Evolutionary conservation across 83 land plant species (phyloP).

Genomic region (Isoetes engelmannii): DNA sequence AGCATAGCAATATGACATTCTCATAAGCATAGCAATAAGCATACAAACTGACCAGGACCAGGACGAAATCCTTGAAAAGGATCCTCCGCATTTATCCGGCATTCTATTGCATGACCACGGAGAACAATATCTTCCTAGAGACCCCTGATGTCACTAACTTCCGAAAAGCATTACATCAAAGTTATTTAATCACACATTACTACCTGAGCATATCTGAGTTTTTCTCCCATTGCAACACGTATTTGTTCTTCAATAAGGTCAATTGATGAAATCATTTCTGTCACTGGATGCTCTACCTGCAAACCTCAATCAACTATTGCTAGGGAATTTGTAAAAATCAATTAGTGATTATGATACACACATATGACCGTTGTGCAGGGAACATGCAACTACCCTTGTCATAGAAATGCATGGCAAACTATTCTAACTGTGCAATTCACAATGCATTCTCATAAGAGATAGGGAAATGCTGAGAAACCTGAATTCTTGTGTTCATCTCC

Average conservation of each 20-base stretch:
- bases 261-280: conserved; percentile 87
- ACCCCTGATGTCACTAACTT: conserved; percentile 12
- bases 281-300: conserved; percentile 97
- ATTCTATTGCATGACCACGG: conserved; percentile 94
- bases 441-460: too few relatives aligned
- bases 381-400: too few relatives aligned
- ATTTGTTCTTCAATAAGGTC: conserved; percentile 98
- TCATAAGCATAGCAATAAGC: too few relatives aligned
- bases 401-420: too few relatives aligned
- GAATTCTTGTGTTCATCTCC: conserved; percentile 99
- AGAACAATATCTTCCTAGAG: conserved; percentile 79
- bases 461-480: conserved; percentile 32
- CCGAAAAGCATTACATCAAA: background rate
- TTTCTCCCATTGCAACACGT: conserved; percentile 91
- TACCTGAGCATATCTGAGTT: conserved; percentile 86
- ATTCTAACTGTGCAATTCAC: too few relatives aligned
- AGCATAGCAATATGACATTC: background rate
- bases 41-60: conserved; percentile 64
- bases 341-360: too few relatives aligned
- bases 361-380: too few relatives aligned
- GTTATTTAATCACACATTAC: background rate
- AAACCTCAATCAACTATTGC: too few relatives aligned
- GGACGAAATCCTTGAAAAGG: conserved; percentile 89
- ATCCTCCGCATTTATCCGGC: conserved; percentile 99
- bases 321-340: too few relatives aligned